These are phyloP conservation scores for Carex scoparia DNA, from an alignment of 176 grass and related monocot species.

Conservation along the genomic window DNA sequence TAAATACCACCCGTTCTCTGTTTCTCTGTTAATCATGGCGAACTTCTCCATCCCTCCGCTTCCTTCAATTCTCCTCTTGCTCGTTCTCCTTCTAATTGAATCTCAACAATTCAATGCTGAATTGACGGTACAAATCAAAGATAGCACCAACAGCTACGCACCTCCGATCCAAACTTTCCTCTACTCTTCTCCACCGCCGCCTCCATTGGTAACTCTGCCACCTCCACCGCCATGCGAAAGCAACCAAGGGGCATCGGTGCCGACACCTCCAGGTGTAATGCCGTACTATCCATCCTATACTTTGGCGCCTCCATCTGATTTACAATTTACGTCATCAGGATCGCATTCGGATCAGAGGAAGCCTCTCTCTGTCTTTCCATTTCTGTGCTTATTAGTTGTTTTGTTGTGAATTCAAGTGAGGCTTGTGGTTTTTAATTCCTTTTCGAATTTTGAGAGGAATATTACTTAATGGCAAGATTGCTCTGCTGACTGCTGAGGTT, in stretches of 20 bases:
- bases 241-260: background rate
- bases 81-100: constrained; percentile 7
- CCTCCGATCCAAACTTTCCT: background rate
- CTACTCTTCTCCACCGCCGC: constrained; percentile 3
- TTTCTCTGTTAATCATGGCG: constrained; percentile 1
- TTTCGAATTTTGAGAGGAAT: background rate
- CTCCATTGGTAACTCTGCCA: background rate
- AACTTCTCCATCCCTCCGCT: background rate
- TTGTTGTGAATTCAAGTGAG: background rate
- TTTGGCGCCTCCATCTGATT: background rate
- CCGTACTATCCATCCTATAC: background rate
- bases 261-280: constrained; percentile 3
- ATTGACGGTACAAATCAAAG: background rate
- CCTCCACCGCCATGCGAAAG: background rate
- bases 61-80: background rate
- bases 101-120: background rate
- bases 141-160: background rate
- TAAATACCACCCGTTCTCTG: background rate
- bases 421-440: background rate
- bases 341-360: background rate
- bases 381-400: background rate
- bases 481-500: background rate
- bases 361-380: background rate
- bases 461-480: background rate
- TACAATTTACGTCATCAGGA: background rate